phyloP scores from a whole-genome alignment of 768 basidiomycete species.

The Cubamyces lactineus region DNA sequence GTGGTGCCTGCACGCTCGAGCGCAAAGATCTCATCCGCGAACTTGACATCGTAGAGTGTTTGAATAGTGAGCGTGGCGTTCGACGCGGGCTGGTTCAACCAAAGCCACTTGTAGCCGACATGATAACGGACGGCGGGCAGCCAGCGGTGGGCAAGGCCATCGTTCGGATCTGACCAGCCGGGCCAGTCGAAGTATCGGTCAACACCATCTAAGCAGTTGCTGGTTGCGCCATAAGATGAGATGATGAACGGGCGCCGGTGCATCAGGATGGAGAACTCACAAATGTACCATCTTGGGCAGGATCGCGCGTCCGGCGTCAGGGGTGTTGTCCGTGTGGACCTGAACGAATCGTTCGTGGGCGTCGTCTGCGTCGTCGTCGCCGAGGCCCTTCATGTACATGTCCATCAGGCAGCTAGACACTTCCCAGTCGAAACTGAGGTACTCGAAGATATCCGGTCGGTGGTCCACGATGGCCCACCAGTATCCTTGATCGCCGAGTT shows the following conservation, averaged over 20 bases:
- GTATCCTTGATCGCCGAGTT: slow-evolving; percentile 56
- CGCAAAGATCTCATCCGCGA: slow-evolving; percentile 44
- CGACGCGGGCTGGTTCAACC: slow-evolving; percentile 42
- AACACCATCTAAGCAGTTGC: slow-evolving; percentile 49
- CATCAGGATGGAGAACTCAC: slow-evolving; percentile 35
- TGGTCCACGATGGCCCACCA: slow-evolving; percentile 58
- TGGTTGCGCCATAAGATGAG: slow-evolving; percentile 26
- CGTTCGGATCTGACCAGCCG: slow-evolving; percentile 48
- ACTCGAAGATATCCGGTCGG: slow-evolving; percentile 45
- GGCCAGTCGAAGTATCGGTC: slow-evolving; percentile 48
- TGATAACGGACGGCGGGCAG: slow-evolving; percentile 49
- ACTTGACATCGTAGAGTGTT: slow-evolving; percentile 40
- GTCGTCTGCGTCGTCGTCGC: slow-evolving; percentile 42
- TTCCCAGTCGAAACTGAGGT: slow-evolving; percentile 51
- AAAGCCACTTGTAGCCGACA: slow-evolving; percentile 53
- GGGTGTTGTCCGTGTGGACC: slow-evolving; percentile 41
- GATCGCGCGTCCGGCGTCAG: slow-evolving; percentile 46
- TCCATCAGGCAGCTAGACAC: slow-evolving; percentile 52
- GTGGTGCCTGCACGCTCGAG: slow-evolving; percentile 3
- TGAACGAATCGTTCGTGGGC: slow-evolving; percentile 41
- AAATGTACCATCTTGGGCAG: slow-evolving; percentile 55
- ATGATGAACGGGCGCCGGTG: neutral
- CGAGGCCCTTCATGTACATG: slow-evolving; percentile 48
- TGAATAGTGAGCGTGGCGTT: slow-evolving; percentile 37
- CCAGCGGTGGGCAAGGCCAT: slow-evolving; percentile 46